These are phyloP conservation scores for Entomortierella beljakovae DNA, from an alignment of 192 early-diverging fungal genomes.

Conservation along the genomic window DNA sequence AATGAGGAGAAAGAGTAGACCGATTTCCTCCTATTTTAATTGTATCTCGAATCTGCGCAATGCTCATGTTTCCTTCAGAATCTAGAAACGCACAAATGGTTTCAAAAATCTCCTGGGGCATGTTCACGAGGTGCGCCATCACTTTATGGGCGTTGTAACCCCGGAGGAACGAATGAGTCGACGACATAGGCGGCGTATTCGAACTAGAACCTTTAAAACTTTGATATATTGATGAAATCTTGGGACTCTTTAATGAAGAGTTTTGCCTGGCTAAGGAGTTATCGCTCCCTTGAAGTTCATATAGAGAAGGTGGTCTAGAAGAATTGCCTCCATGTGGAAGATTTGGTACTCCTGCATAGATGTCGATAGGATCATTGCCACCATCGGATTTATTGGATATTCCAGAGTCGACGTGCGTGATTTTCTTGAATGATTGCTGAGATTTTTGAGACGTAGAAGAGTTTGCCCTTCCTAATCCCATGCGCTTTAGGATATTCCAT, in stretches of 20 bases:
- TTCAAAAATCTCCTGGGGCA: constrained; percentile 55
- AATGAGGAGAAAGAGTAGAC: constrained; percentile 15
- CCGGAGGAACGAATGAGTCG: no score
- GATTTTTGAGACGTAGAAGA: not conserved
- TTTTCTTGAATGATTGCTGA: not conserved
- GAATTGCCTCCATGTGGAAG: constrained; percentile 1
- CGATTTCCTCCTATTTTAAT: constrained; percentile 14
- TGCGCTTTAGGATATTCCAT: constrained; percentile 20
- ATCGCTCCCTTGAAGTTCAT: no score
- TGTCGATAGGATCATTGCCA: not conserved
- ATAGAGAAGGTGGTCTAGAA: not conserved
- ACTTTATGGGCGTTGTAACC: constrained; percentile 36
- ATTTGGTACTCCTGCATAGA: not conserved
- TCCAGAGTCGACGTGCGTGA: not conserved
- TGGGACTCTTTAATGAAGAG: no score
- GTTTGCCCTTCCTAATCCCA: not conserved
- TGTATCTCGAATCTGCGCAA: constrained; percentile 33
- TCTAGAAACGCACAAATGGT: constrained; percentile 42
- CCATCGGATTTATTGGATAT: not conserved
- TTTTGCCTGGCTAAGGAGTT: no score
- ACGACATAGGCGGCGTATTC: not conserved
- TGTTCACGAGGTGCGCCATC: constrained; percentile 27
- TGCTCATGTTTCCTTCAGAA: constrained; percentile 23
- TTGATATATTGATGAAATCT: not conserved
- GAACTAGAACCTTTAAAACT: not conserved